phyloP scores from a whole-genome alignment of 2,329 filamentous ascomycete genomes.

The Microsporum ferrugineum region DNA sequence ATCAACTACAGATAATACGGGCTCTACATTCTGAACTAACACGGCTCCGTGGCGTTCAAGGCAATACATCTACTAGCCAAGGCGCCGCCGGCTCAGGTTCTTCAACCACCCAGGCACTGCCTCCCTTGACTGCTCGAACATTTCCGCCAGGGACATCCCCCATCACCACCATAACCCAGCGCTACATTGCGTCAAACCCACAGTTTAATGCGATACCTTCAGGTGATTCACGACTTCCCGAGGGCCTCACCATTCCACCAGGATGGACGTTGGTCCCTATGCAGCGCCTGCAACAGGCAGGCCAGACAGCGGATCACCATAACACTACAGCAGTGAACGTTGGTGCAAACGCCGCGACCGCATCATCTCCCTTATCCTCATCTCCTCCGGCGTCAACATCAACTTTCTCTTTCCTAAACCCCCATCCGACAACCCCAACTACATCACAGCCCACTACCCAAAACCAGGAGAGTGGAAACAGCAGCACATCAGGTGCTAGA shows the following conservation, averaged over 20 bases:
- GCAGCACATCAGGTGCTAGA: not conserved
- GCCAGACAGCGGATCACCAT: not conserved
- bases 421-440: not conserved
- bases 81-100: not conserved
- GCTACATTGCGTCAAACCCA: slow-evolving; percentile 21
- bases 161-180: slow-evolving; percentile 19
- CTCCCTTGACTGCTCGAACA: not conserved
- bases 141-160: slow-evolving; percentile 1
- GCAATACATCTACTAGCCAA: slow-evolving; percentile 13
- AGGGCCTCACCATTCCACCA: slow-evolving; percentile 41
- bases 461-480: not conserved
- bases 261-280: slow-evolving; percentile 43
- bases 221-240: slow-evolving; percentile 39
- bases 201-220: slow-evolving; percentile 25
- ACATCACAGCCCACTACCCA: not conserved
- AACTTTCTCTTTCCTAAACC: not conserved
- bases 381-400: not conserved
- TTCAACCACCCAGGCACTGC: not conserved
- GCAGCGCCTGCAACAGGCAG: slow-evolving; percentile 20
- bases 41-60: slow-evolving; percentile 47
- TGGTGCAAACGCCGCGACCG: not conserved
- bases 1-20: slow-evolving; percentile 58
- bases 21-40: slow-evolving; percentile 56
- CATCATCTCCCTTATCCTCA: not conserved
- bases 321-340: not conserved